A percentile compares a stretch with the other conserved stretches of the same genome.
Evolutionary conservation across 495 filamentous ascomycete species (phyloP).

Genomic region (Penicillium lividum): DNA sequence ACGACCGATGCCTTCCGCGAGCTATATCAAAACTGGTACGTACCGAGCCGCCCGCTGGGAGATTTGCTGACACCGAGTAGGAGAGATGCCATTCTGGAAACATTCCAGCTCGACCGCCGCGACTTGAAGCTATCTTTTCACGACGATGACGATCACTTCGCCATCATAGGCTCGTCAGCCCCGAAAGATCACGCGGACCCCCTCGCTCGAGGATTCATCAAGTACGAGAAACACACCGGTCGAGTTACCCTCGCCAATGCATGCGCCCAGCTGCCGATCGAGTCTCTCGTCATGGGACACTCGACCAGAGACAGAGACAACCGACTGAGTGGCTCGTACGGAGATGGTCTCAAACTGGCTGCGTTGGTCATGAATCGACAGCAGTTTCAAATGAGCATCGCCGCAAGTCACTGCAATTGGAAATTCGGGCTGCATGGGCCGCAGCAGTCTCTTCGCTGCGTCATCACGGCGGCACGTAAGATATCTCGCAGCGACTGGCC

Average conservation of each 20-base stretch:
- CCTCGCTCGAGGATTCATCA: constrained; percentile 11
- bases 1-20: neutral
- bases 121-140: neutral
- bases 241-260: constrained; percentile 13
- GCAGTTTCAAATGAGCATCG: constrained; percentile 19
- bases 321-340: constrained; percentile 21
- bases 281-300: constrained; percentile 11
- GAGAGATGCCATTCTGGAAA: neutral
- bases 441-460: neutral
- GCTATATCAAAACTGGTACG: neutral
- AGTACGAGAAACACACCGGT: constrained; percentile 15
- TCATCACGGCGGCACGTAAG: neutral
- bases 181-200: neutral
- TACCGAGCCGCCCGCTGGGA: neutral
- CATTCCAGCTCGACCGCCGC: neutral
- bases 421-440: constrained; percentile 12
- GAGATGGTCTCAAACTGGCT: constrained; percentile 34
- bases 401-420: constrained; percentile 22
- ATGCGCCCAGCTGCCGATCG: constrained; percentile 10
- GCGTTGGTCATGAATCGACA: constrained; percentile 23
- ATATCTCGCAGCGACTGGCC: neutral
- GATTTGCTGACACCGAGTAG: neutral
- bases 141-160: neutral
- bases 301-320: constrained; percentile 3
- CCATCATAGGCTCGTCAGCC: neutral